These are phyloP conservation scores for Litchi chinensis DNA, from an alignment of 345 rosid genomes.

Conservation along the genomic window DNA sequence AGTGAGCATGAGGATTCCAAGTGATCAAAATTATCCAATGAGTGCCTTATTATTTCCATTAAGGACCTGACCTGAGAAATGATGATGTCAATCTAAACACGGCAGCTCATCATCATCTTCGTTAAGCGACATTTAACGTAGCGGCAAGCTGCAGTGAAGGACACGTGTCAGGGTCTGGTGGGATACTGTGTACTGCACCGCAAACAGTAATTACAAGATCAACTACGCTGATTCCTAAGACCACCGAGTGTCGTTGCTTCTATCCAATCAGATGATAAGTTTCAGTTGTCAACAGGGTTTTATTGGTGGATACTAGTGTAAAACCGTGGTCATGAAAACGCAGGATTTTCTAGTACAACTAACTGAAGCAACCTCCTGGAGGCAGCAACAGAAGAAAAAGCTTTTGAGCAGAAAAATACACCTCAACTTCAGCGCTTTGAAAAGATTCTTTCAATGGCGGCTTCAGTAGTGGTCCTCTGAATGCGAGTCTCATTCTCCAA, in stretches of 20 bases:
- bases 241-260: not conserved
- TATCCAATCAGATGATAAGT: not conserved
- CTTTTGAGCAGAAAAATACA: not conserved
- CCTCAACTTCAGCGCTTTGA: constrained; percentile 3
- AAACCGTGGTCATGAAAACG: not conserved
- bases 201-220: not conserved
- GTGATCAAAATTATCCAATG: too few species aligned
- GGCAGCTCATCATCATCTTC: too few species aligned
- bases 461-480: not conserved
- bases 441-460: not conserved
- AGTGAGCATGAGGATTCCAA: too few species aligned
- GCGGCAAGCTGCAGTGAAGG: too few species aligned
- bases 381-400: not conserved
- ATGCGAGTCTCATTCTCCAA: too few species aligned
- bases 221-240: not conserved
- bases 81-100: not conserved
- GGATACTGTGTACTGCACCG: not conserved
- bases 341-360: not conserved
- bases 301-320: not conserved
- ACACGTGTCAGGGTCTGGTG: not conserved
- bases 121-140: too few species aligned
- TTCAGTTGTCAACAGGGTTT: not conserved
- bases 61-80: not conserved
- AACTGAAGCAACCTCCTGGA: not conserved
- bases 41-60: too few species aligned